These are phyloP conservation scores for Agroathelia rolfsii DNA, from an alignment of 1,284 basidiomycete species.

Conservation along the genomic window DNA sequence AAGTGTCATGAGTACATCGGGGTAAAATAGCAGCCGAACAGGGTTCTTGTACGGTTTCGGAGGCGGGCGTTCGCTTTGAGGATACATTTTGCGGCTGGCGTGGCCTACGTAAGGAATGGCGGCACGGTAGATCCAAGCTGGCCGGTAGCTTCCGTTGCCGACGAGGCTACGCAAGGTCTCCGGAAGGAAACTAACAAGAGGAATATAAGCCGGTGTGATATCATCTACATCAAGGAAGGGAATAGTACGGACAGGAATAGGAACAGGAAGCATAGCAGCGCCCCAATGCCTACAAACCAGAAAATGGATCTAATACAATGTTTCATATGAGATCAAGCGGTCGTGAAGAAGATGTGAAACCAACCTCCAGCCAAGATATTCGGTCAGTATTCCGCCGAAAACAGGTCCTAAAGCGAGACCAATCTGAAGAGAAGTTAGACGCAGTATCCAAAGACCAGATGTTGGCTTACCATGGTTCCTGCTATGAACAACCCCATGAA, in stretches of 20 bases:
- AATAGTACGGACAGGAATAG: constrained; percentile 40
- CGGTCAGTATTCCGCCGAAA: constrained; percentile 49
- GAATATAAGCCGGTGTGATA: background rate
- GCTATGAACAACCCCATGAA: constrained; percentile 39
- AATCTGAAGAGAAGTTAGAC: constrained; percentile 24
- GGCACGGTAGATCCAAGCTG: constrained; percentile 38
- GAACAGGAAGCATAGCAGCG: constrained; percentile 40
- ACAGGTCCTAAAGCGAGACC: constrained; percentile 46
- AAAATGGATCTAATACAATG: constrained; percentile 50
- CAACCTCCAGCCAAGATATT: constrained; percentile 59
- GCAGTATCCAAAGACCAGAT: background rate
- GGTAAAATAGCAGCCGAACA: constrained; percentile 44
- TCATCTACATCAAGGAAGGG: background rate
- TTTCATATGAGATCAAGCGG: background rate
- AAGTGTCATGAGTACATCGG: constrained; percentile 52
- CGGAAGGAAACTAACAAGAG: constrained; percentile 38
- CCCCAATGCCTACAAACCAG: constrained; percentile 65
- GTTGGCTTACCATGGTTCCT: constrained; percentile 28
- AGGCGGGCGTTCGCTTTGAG: constrained; percentile 18
- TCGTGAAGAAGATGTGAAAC: constrained; percentile 7
- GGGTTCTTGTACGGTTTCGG: constrained; percentile 41
- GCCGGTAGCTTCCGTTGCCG: constrained; percentile 46
- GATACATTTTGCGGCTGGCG: constrained; percentile 3
- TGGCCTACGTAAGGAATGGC: constrained; percentile 45
- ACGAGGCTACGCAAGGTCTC: constrained; percentile 51